Base-by-base conservation (phyloP, 805 yeast species). In the Schwanniomyces pseudopolymorphus region DNA sequence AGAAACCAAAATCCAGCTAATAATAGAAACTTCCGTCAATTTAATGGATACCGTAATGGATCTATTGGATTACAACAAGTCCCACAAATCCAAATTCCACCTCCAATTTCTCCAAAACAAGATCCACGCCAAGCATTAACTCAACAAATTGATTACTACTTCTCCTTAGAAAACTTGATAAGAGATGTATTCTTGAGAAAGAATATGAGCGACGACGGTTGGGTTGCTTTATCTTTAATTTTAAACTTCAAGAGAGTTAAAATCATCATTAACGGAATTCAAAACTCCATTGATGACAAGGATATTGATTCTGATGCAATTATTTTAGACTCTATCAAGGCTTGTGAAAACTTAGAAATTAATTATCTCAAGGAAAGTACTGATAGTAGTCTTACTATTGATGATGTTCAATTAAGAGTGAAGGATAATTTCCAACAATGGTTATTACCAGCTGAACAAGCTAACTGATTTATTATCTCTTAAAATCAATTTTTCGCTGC, bases 61-160 rank as follows among this genome's bases (percentile, higher is more conserved):
- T 11, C 44, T 9, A 38, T 43, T 28, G 51, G 54, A 28, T 46
- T 41, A 13, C 53, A 51, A 33, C 49, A 44, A 33, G 51, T 42
- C 28, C 51, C 51, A 27, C 64, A 67, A 40, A 59, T 58, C 26
- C 69, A 61, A 46, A 67, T 70, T 21, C 77, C 78, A 16, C 78
- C 78, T 20, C 77, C 78, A 44, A 72, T 72, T 51, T 70, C 75
- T 40, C 76, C 77, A 17, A 69, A 72, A 55, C 77, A 72, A 55
- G 72, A 71, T 48, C 78, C 77, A 25, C 65, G 63, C 48, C 66
- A 66, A 52, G 78, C 78, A 31, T 72, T 72, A 55, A 63, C 62
- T 43, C 65, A 69, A 48, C 98, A 91, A 74, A 73, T 92, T 43
- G 94, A 89, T 62, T 94, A 94, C 74, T 94, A 94, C 67, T 87